Percentiles rank a stretch among this genome's conserved stretches.
Evolutionary conservation across 805 yeast genomes (phyloP).

Genomic region (Lachancea kluyveri): DNA sequence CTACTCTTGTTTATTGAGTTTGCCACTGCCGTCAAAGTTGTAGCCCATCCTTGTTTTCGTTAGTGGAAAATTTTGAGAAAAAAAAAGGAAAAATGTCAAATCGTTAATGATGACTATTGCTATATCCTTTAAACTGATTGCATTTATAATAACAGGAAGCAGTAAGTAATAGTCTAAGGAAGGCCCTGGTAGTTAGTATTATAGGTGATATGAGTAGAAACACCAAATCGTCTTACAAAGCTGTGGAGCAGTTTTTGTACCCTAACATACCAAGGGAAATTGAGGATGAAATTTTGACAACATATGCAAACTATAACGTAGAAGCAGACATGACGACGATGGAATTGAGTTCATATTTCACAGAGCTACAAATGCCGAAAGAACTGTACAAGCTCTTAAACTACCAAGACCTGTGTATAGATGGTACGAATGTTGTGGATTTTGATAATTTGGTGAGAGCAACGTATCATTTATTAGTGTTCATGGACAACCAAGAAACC

Average conservation of each 20-base stretch:
- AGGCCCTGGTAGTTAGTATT: no score
- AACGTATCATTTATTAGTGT: conserved; percentile 37
- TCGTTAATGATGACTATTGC: no score
- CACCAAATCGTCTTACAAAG: conserved; percentile 13
- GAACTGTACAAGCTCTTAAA: conserved; percentile 27
- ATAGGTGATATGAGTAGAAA: conserved; percentile 7
- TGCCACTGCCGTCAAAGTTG: no score
- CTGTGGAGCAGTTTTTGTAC: conserved; percentile 27
- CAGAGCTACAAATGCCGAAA: conserved; percentile 28
- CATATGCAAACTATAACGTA: conserved; percentile 36
- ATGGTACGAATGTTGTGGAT: conserved; percentile 40
- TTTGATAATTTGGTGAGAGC: conserved; percentile 38
- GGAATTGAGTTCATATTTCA: conserved; percentile 28
- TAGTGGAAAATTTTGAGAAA: no score
- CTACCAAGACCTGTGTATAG: conserved; percentile 29
- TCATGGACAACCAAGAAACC: conserved; percentile 32
- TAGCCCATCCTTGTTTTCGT: no score
- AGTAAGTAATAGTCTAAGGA: no score
- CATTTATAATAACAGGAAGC: no score
- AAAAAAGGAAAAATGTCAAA: no score
- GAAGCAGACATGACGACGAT: conserved; percentile 35
- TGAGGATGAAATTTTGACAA: conserved; percentile 40
- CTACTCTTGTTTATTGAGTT: no score
- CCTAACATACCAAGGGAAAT: conserved; percentile 35
- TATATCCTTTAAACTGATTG: no score